A percentile compares a stretch with the other conserved stretches of the same genome.
Conservation (phyloP, 345 rosid genomes). For the Populus simonii region DNA sequence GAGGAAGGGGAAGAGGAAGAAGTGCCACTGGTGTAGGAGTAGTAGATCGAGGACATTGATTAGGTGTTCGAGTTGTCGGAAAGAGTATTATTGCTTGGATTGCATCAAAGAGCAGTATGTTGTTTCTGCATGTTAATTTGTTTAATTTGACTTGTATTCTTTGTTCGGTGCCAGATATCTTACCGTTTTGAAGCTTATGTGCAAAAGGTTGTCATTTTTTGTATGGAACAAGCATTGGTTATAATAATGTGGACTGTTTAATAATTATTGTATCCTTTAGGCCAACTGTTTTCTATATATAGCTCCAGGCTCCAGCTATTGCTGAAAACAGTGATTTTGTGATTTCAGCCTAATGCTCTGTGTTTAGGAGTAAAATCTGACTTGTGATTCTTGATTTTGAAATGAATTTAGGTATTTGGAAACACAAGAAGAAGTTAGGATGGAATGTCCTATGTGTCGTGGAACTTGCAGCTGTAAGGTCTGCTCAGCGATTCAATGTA, state of each 20-base stretch:
- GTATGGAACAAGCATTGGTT: not conserved
- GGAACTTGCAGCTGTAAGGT: constrained; percentile 78
- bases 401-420: constrained; percentile 54
- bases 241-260: not conserved
- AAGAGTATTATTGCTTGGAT: constrained; percentile 64
- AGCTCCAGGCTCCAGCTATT: not conserved
- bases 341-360: not conserved
- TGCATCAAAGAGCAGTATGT: constrained; percentile 70
- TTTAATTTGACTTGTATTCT: not conserved
- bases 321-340: not conserved
- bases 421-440: constrained; percentile 72
- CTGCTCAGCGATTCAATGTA: constrained; percentile 52
- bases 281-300: not conserved
- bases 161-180: not conserved
- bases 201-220: not conserved
- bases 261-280: not conserved
- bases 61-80: constrained; percentile 65
- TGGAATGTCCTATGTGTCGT: constrained; percentile 78
- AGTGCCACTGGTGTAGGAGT: constrained; percentile 77
- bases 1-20: constrained; percentile 58
- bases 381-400: constrained; percentile 5
- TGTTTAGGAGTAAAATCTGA: constrained; percentile 5
- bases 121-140: not conserved
- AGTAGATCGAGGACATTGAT: constrained; percentile 50
- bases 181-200: not conserved